Base-by-base conservation (phyloP, 139 green algal species). In the Coccomyxa sp. region DNA sequence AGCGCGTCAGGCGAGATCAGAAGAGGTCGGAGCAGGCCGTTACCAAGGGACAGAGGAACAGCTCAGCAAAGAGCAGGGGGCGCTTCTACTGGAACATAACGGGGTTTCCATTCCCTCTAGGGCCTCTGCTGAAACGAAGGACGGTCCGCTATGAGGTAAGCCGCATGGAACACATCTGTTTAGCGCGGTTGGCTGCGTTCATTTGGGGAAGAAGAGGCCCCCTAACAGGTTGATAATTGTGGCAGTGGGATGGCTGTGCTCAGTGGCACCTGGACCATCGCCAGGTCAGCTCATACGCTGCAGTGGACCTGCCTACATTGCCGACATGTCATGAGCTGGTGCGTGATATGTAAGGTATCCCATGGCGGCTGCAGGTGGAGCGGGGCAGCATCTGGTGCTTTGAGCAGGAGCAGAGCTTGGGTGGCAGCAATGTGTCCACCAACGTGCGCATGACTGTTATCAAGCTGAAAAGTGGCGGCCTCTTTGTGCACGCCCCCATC, bases 51-150 rank as follows among this genome's bases (percentile, higher is more conserved):
- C n/a, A n/a, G n/a, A n/a, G n/a, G n/a, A n/a, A n/a, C n/a, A n/a
- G n/a, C n/a, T n/a, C n/a, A n/a, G n/a, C n/a, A n/a, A n/a, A n/a
- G n/a, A n/a, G n/a, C n/a, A n/a, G n/a, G 22, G 50, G 50, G 50
- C 50, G 50, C 50, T 64, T 64, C 50, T 64, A 64, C 50, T 64
- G 50, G 50, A 64, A 64, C 50, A 64, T 64, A 38, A 97, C 92
- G 4, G 93, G 94, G 0, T 98, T 96, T 72, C 94, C 94, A 5
- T 98, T 98, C 68, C 94, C 94, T 0, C 79, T 98, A 38, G 92
- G 94, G 0, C 92, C 94, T 37, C 85, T 91, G 77, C 86, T 95
- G 64, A 73, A 83, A 8, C 76, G 92, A 18, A 83, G 83, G 6
- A 96, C 92, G 33, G 68, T 94, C 16, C 79, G 91, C 29, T 84